A percentile compares a stretch with the other conserved stretches of the same genome.
Conservation (phyloP, 106 monocot genomes). For the Gastrodia elata region DNA sequence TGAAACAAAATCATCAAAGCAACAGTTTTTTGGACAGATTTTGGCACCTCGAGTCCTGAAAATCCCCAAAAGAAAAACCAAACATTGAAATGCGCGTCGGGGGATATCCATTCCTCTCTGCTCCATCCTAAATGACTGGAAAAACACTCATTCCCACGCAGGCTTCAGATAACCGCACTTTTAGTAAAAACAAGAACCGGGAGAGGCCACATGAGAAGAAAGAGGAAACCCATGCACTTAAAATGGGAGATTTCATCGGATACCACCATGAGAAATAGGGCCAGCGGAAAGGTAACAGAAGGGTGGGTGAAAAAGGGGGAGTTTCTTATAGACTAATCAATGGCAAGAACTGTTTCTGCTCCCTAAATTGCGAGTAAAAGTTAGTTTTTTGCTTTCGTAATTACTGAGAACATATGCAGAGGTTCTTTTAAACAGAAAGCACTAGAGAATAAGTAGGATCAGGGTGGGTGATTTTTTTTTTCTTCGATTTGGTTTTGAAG, state of each 20-base stretch:
- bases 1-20: neutral
- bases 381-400: neutral
- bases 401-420: neutral
- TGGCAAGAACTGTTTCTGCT: neutral
- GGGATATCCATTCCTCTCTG: neutral
- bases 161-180: neutral
- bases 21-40: neutral
- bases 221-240: neutral
- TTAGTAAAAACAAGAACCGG: neutral
- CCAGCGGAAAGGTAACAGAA: neutral
- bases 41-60: neutral
- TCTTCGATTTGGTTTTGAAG: neutral
- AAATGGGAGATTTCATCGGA: conserved; percentile 4
- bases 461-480: no score
- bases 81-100: neutral
- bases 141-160: neutral
- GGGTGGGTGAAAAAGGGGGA: neutral
- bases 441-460: neutral
- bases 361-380: neutral
- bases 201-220: neutral
- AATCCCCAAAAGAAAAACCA: neutral
- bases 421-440: neutral
- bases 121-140: neutral
- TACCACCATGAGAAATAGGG: conserved; percentile 1
- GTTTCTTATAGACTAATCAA: neutral